Base-by-base conservation (phyloP, 1,139 yeast species). In the Taphrina confusa region DNA sequence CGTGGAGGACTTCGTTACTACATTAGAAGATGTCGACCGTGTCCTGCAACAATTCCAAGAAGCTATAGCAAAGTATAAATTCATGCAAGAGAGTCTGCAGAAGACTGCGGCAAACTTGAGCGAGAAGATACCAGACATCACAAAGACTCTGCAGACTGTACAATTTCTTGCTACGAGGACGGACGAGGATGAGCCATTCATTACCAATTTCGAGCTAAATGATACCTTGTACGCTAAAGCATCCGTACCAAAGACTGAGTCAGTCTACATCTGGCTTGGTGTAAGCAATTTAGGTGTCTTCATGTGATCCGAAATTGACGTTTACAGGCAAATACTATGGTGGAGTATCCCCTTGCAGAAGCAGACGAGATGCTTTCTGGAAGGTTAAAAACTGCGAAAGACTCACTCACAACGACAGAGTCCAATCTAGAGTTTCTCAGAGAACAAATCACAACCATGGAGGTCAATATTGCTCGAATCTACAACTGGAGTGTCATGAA, bases 381-480 rank as follows among this genome's bases (percentile, higher is more conserved):
- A 42, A 83, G 92, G 70, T 78, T 91, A 65, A 73, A 72, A 27
- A 81, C 81, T 36, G 91, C 95, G 33, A 74, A 80, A 66, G 77
- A 79, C 54, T 86, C 82, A 66, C 77, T 85, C 66, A 70, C 72
- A 28, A 73, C 79, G 8, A 84, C 92, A 37, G 81, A 84, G 66
- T 96, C 89, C 68, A 98, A 92, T 72, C 78, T 92, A 66, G 95
- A 88, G 68, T 92, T 85, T 68, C 76, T 94, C 68, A 81, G 95
- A 68, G 95, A 91, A 66, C 90, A 91, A 69, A 91, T 92, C 66
- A 92, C 99, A 22, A 91, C 97, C 2, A 88, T 92, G 92, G 97
- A 92, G 73, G 99, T 92, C 57, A 92, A 92, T 70, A 89, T 96
- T 16, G 97, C 98, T 1, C 80, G 98, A 66, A 82, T 67, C 23